A percentile compares a stretch with the other conserved stretches of the same genome.
Conservation (phyloP, 108 stramenopile species). For the Pseudonitzschia delicatissima region DNA sequence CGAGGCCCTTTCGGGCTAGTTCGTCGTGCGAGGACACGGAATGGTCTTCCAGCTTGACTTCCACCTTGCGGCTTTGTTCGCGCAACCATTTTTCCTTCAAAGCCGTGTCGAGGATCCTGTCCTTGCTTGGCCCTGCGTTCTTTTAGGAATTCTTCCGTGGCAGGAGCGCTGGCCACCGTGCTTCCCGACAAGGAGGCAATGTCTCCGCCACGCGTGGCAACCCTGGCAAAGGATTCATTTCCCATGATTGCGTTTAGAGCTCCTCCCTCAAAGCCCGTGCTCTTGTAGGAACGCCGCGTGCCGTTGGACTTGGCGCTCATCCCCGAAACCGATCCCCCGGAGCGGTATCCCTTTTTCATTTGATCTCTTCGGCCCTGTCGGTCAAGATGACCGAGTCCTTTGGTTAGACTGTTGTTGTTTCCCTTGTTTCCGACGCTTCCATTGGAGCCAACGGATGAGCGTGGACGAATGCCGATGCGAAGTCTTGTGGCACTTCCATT, state of each 20-base stretch:
- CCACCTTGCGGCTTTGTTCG: neutral
- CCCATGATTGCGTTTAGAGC: slow-evolving; percentile 23
- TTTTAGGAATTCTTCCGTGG: slow-evolving; percentile 13
- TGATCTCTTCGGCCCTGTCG: neutral
- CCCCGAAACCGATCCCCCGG: neutral
- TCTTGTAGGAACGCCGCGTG: neutral
- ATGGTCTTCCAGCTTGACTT: neutral
- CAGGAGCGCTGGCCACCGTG: slow-evolving; percentile 11
- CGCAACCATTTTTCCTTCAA: slow-evolving; percentile 4
- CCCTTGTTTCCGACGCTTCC: neutral
- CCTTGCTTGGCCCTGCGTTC: slow-evolving; percentile 23
- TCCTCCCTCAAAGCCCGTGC: slow-evolving; percentile 20
- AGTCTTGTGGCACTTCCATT: no score
- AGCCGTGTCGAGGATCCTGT: slow-evolving; percentile 12
- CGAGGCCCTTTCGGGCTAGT: slow-evolving; percentile 7
- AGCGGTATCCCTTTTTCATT: neutral
- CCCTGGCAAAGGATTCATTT: neutral
- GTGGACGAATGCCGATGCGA: no score
- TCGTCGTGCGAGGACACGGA: slow-evolving; percentile 11
- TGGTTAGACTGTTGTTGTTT: neutral
- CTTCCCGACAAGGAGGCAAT: neutral
- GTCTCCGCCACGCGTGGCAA: neutral
- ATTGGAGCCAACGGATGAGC: no score
- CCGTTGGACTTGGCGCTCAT: slow-evolving; percentile 1
- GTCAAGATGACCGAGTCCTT: neutral